Base-by-base conservation (phyloP, 192 early-diverging fungal genomes). In the Coemansia sp. region DNA sequence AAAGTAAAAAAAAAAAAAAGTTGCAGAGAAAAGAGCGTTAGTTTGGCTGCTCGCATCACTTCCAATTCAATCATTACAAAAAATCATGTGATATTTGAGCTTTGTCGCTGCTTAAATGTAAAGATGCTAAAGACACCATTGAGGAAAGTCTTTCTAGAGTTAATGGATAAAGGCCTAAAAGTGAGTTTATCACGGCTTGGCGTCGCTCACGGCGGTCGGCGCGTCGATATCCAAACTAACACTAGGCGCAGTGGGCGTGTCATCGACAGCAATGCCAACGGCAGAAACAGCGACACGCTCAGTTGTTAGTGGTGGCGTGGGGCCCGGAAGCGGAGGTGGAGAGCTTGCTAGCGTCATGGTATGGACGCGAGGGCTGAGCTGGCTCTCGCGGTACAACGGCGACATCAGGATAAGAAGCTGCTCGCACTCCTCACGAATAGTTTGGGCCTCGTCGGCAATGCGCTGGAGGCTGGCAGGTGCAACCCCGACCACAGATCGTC, bases 381-480 rank as follows among this genome's bases (percentile, higher is more conserved):
- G 63, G 70, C 59, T 68, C 38, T 69, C 71, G 24, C 80, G 74
- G 63, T 76, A 82, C 49, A 82, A 49, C 15, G 80, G 80, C 16
- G 80, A 82, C 80, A 82, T 82, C 59, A 76, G 59, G 35, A 50
- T 44, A 40, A 82, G 71, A 34, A 76, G 71, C 62, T 71, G 65
- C 71, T 76, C 80, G 69, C 80, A 76, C 49, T 76, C 71, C 27
- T 82, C 74, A 35, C 53, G 69, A 18, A 82, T 62, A 3, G 67
- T 58, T 22, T 70, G 64, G 3, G 80, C 80, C 58, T 76, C 74
- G 47, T 74, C 74, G 43, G 74, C 74, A 38, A 82, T 82, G 65
- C 80, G 80, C 62, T 82, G 80, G 11, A 82, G 71, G 22, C 80
- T 82, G 61, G 71, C 80, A 1, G 80, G 80, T 29, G 80, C 80